Percentiles rank a stretch among this genome's conserved stretches.
Evolutionary conservation across 345 rosid species (phyloP).

Genomic region (Raphanus sativus): DNA sequence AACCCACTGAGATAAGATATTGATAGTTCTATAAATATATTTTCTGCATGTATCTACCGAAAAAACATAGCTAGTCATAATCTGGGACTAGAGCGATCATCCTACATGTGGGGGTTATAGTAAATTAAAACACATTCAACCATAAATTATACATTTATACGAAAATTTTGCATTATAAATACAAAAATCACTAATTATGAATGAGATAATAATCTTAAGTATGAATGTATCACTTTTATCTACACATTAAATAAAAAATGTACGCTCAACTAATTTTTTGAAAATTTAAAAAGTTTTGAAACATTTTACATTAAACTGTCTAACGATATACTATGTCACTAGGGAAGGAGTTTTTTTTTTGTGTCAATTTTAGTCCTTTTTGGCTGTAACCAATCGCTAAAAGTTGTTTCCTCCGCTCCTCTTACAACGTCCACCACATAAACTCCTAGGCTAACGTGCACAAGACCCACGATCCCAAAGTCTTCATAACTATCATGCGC

Average conservation of each 20-base stretch:
- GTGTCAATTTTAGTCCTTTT: constrained; percentile 5
- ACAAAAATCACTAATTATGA: not conserved
- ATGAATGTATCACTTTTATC: not conserved
- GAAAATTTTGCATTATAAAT: not conserved
- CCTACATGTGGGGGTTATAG: not conserved
- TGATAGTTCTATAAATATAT: no score
- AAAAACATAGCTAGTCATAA: not conserved
- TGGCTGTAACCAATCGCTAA: constrained; percentile 12
- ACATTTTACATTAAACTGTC: constrained; percentile 7
- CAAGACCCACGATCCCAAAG: not conserved
- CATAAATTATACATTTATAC: not conserved
- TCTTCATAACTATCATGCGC: constrained; percentile 22
- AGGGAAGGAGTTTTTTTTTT: not conserved
- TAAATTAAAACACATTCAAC: not conserved
- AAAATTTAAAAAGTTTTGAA: not conserved
- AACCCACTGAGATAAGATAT: no score
- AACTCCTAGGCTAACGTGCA: constrained; percentile 20
- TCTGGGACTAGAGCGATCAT: not conserved
- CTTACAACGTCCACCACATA: constrained; percentile 33
- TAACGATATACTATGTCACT: not conserved
- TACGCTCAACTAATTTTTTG: not conserved
- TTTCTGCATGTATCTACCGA: no score
- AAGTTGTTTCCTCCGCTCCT: not conserved
- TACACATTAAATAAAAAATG: not conserved
- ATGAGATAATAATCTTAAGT: not conserved